Conservation (phyloP, 2,329 filamentous ascomycete species). For the Xylariaceae sp. region DNA sequence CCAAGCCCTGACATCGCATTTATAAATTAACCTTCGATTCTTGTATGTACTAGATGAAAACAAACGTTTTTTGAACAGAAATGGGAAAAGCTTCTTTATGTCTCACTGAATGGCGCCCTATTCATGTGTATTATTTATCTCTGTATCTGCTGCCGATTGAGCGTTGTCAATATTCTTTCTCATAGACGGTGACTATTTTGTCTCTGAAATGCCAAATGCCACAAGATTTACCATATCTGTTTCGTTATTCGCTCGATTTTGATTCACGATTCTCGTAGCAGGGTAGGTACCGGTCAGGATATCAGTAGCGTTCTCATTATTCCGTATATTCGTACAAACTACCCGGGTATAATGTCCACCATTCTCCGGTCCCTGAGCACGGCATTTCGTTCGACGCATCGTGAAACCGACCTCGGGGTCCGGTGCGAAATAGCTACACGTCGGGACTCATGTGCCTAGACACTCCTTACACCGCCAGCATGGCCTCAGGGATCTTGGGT, state of each 20-base stretch:
- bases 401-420: neutral
- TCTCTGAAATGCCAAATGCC: too few relatives aligned
- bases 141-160: too few relatives aligned
- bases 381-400: neutral
- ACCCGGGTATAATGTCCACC: too few relatives aligned
- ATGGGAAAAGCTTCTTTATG: too few relatives aligned
- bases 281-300: neutral
- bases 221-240: too few relatives aligned
- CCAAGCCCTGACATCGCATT: neutral
- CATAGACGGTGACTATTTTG: too few relatives aligned
- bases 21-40: constrained; percentile 21
- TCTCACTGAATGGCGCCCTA: too few relatives aligned
- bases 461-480: neutral
- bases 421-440: neutral
- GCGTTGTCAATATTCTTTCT: too few relatives aligned
- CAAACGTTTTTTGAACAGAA: constrained; percentile 9
- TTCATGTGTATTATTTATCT: too few relatives aligned
- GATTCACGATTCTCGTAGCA: too few relatives aligned
- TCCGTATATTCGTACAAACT: too few relatives aligned
- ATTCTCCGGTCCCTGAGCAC: neutral
- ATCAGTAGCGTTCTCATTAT: neutral
- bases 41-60: constrained; percentile 22
- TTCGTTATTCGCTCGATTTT: too few relatives aligned
- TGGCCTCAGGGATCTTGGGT: neutral
- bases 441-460: neutral